Evolutionary conservation across 2,329 filamentous ascomycete genomes (phyloP), one percentile per base, ranked within the genome.

Genomic region (Colletotrichum incanum): DNA sequence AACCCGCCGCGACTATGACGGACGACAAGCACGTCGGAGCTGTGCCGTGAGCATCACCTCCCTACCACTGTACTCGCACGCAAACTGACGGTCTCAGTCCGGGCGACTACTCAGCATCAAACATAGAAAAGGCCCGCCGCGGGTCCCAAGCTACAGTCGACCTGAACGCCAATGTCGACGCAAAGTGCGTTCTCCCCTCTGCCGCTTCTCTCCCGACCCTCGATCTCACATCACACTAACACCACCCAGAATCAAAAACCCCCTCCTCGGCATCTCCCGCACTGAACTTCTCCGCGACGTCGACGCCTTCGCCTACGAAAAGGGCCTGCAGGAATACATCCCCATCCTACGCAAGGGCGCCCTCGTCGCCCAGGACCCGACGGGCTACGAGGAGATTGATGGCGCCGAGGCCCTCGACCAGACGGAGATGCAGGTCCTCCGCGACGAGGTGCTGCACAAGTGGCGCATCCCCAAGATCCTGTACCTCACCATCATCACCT

Each of bases 311-410:
- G 88, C 87, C 49, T 74, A 78, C 2, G 80, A 86, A 37, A 84
- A 85, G 61, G 83, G 84, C 12, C 79, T 90, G 4, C 77, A 78
- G 1, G 82, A 82, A 52, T 83, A 87, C 28, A 80, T 87, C n/a
- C 76, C 87, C 76, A 52, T 80, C 3, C 77, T 90, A 67, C 83
- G 84, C 28, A 88, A 88, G 74, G 91, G 81, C 37, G 81, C 81
- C 82, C 67, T 84, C 63, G 89, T 90, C 72, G 89, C 89, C 31
- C 82, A 82, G 86, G 80, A 86, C 26, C 88, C 88, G 0, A 80
- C 83, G n/a, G 81, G 80, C 1, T 88, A 85, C 56, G 84, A 88
- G 63, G 79, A 83, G 6, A 81, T 91, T 31, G 58, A 68, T 37
- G 69, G 69, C 37, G 20, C 50, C 2, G 80, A 81, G 0, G 84